Conservation (phyloP, 2,329 filamentous ascomycete genomes). For the Xylaria polymorpha region DNA sequence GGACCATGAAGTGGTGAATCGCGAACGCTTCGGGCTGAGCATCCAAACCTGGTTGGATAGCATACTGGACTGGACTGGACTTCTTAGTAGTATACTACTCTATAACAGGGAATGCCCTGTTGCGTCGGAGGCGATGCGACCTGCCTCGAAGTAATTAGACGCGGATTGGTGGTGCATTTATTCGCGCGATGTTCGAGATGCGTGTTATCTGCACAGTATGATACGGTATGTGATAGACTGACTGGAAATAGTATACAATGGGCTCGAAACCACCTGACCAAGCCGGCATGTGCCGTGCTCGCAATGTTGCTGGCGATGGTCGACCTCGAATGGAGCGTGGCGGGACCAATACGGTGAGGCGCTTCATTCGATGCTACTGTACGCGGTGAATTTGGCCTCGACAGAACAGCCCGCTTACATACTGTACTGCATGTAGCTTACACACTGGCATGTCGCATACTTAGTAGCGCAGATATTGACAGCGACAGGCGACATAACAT, state of each 20-base stretch:
- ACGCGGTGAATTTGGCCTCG: constrained; percentile 17
- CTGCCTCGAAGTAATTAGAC: neutral
- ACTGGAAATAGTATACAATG: neutral
- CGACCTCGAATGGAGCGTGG: neutral
- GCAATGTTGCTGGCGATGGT: neutral
- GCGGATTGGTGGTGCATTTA: constrained; percentile 9
- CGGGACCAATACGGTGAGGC: constrained; percentile 4
- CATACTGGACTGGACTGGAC: neutral
- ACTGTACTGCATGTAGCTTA: neutral
- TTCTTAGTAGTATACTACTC: constrained; percentile 5
- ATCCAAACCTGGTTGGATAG: neutral
- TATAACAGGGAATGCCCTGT: constrained; percentile 12
- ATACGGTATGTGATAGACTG: constrained; percentile 3
- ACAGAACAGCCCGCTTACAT: neutral
- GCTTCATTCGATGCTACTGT: constrained; percentile 5
- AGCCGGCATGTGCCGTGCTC: constrained; percentile 8
- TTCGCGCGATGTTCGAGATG: constrained; percentile 9
- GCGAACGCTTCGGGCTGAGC: constrained; percentile 12
- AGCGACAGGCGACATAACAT: constrained; percentile 10
- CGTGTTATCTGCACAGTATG: neutral
- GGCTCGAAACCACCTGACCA: constrained; percentile 6
- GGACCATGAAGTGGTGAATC: constrained; percentile 10
- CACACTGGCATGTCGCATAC: constrained; percentile 8
- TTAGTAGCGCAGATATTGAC: neutral
- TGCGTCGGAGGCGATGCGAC: constrained; percentile 3